Base-by-base conservation (phyloP, 805 yeast species). In the Lipomyces spencermartinsiae region DNA sequence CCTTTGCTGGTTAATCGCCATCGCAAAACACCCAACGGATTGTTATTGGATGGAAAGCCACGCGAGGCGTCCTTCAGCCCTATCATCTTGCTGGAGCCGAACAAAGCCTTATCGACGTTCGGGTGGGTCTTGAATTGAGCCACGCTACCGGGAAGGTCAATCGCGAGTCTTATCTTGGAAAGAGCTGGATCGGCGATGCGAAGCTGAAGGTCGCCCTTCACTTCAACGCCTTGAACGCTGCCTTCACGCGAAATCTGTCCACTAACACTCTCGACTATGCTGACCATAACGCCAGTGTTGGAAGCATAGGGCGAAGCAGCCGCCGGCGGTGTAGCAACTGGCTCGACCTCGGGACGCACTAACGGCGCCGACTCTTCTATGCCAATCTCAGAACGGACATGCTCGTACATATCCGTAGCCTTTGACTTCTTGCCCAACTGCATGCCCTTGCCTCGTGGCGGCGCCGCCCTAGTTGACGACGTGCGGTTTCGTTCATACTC, bases 51-150 rank as follows among this genome's bases (percentile, higher is more conserved):
- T 53, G 98, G 98, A 86, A 95, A 93, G 46, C 93, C 86, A 76
- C 92, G 91, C 58, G 84, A 76, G 63, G 87, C 82, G 77, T 93
- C 97, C 77, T 91, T 91, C 76, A 93, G 85, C 0, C 90, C 90
- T 75, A 95, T 87, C 56, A 85, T 79, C 66, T 85, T 82, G 16
- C 82, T 78, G 14, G 84, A 77, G 58, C 84, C 83, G 78, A 94
- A 95, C 75, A 86, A 79, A 55, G 81, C 81, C 76, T 91, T 89
- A 80, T 95, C 98, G 72, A 95, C 96, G 77, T 94, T 93, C 71
- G 99, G 99, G 82, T 95, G 97, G 16, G 98, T 93, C 79, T 93
- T 93, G 82, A 86, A 95, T 76, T 89, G 93, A 71, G 81, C 86
- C 78, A 51, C 82, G 78, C 84, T 79, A 55, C 82, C 80, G 37